These are phyloP conservation scores for Creolimax fragrantissima DNA, from an alignment of 78 protist genomes.

Conservation along the genomic window DNA sequence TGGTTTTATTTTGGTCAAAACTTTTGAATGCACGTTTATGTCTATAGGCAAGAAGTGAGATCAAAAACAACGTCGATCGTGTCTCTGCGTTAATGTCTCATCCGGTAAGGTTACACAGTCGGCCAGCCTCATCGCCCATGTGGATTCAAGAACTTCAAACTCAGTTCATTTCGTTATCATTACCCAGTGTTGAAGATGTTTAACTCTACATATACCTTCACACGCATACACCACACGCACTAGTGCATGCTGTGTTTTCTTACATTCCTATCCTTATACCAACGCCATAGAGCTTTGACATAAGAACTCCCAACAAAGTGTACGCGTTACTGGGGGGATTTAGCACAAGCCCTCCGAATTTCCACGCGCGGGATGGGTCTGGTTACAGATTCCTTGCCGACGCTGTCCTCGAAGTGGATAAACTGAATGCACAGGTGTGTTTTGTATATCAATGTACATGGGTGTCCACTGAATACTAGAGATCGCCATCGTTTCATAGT, in stretches of 20 bases:
- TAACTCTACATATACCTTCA: too few relatives aligned
- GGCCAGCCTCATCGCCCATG: too few relatives aligned
- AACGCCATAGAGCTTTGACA: neutral
- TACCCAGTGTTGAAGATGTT: too few relatives aligned
- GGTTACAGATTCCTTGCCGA: neutral
- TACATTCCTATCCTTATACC: too few relatives aligned
- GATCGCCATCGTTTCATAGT: too few relatives aligned
- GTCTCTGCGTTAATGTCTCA: neutral
- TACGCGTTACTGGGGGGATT: neutral
- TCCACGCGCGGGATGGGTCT: neutral
- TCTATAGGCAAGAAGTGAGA: neutral
- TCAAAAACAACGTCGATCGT: neutral
- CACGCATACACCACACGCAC: too few relatives aligned
- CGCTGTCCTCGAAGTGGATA: neutral
- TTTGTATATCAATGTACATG: neutral
- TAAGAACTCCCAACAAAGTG: neutral
- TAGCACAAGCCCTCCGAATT: neutral
- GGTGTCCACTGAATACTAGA: too few relatives aligned
- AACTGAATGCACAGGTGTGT: neutral
- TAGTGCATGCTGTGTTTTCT: too few relatives aligned
- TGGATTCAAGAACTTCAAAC: too few relatives aligned
- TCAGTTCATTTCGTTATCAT: too few relatives aligned
- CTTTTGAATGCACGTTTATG: neutral
- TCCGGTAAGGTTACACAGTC: neutral
- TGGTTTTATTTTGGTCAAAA: too few relatives aligned